These are phyloP conservation scores for Eucalyptus globulus DNA, from an alignment of 345 rosid species.

Conservation along the genomic window DNA sequence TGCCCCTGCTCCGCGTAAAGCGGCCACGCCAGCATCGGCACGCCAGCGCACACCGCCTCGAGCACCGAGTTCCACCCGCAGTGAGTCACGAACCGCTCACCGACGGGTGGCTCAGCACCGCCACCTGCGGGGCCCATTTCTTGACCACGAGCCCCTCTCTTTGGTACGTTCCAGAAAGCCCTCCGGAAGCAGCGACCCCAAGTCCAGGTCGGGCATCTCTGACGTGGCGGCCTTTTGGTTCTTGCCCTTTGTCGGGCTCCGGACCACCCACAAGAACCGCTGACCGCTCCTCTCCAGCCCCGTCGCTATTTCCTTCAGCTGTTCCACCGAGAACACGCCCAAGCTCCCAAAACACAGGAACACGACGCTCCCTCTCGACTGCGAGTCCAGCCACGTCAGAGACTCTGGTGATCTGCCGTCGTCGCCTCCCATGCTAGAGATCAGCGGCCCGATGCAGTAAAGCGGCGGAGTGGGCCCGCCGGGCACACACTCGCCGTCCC, in stretches of 20 bases:
- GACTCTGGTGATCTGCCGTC: background rate
- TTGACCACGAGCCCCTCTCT: slow-evolving; percentile 7
- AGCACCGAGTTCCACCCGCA: slow-evolving; percentile 27
- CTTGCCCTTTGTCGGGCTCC: slow-evolving; percentile 11
- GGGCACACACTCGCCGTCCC: slow-evolving; percentile 28
- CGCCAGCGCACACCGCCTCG: background rate
- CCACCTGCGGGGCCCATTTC: slow-evolving; percentile 10
- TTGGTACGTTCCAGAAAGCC: slow-evolving; percentile 24
- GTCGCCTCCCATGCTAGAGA: background rate
- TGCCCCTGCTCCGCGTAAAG: slow-evolving; percentile 39
- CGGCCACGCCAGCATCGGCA: slow-evolving; percentile 35
- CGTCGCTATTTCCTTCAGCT: slow-evolving; percentile 26
- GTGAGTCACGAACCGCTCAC: slow-evolving; percentile 15
- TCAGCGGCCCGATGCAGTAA: slow-evolving; percentile 49
- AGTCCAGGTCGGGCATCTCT: slow-evolving; percentile 1
- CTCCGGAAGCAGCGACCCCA: slow-evolving; percentile 16
- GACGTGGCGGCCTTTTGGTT: background rate
- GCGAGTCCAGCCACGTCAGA: slow-evolving; percentile 34
- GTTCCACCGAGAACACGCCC: slow-evolving; percentile 27
- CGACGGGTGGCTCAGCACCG: background rate
- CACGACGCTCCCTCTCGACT: slow-evolving; percentile 35
- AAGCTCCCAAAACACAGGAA: slow-evolving; percentile 53
- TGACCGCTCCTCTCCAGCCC: slow-evolving; percentile 38
- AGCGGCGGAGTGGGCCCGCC: slow-evolving; percentile 17
- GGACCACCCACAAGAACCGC: slow-evolving; percentile 47